Evolutionary conservation across 2,329 filamentous ascomycete species (phyloP).

Genomic region (Cercospora zeina): DNA sequence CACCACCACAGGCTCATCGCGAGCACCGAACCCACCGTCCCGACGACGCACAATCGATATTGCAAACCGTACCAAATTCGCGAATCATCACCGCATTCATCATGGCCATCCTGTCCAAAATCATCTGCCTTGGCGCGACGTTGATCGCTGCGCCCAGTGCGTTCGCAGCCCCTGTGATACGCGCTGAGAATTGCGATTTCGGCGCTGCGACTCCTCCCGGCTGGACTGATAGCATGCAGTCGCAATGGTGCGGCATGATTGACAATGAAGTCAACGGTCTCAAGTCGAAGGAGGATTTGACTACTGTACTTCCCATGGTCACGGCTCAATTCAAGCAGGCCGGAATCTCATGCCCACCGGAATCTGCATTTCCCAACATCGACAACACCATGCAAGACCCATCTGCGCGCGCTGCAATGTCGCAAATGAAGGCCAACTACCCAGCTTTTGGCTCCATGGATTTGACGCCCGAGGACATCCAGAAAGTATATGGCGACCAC

Average conservation of each 20-base stretch:
- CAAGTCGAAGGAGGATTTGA: constrained; percentile 6
- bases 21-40: background rate
- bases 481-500: constrained; percentile 20
- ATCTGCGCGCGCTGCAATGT: constrained; percentile 19
- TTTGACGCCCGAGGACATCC: constrained; percentile 22
- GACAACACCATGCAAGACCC: constrained; percentile 20
- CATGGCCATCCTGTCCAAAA: constrained; percentile 14
- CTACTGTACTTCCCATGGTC: constrained; percentile 5
- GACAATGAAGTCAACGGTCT: constrained; percentile 18
- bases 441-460: constrained; percentile 24
- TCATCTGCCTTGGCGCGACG: constrained; percentile 6
- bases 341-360: constrained; percentile 12
- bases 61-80: background rate
- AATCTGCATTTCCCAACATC: constrained; percentile 16
- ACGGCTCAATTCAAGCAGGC: constrained; percentile 19
- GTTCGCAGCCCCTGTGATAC: constrained; percentile 12
- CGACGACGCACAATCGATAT: constrained; percentile 4
- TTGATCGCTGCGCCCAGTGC: constrained; percentile 8
- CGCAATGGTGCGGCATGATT: constrained; percentile 25
- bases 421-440: constrained; percentile 22
- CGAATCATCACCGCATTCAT: background rate
- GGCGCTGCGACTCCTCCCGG: constrained; percentile 10
- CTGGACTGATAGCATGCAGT: constrained; percentile 12
- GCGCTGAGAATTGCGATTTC: constrained; percentile 14
- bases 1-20: background rate